phyloP scores from a whole-genome alignment of 306 rosid species.

The Acacia confusa region DNA sequence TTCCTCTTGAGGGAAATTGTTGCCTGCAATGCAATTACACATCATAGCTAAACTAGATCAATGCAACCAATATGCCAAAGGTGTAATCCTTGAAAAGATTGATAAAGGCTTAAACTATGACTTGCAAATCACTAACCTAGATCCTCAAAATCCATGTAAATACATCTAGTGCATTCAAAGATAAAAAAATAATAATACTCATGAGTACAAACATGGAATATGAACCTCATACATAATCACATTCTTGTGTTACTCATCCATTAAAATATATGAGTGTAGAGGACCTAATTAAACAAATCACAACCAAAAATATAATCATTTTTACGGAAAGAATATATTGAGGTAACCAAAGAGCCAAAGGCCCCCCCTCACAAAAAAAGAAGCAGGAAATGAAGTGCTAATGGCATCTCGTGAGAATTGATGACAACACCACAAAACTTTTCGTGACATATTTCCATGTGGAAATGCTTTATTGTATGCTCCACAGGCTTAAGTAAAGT shows the following conservation, averaged over 20 bases:
- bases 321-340: neutral
- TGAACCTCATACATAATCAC: neutral
- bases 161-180: too few relatives aligned
- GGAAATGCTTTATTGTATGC: neutral
- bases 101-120: neutral
- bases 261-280: neutral
- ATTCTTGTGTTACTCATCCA: neutral
- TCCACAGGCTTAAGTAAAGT: constrained; percentile 8
- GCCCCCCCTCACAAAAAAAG: neutral
- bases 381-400: neutral
- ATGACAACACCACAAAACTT: neutral
- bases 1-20: neutral
- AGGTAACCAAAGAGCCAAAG: neutral
- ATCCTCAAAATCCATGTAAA: too few relatives aligned
- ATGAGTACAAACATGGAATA: neutral
- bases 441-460: neutral
- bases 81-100: neutral
- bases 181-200: too few relatives aligned
- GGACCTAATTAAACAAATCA: neutral
- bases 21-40: neutral
- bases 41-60: neutral
- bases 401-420: constrained; percentile 2
- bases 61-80: neutral
- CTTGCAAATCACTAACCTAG: too few relatives aligned
- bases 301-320: neutral